phyloP scores from a whole-genome alignment of 495 filamentous ascomycete genomes.

The Penicillium coprophilum region DNA sequence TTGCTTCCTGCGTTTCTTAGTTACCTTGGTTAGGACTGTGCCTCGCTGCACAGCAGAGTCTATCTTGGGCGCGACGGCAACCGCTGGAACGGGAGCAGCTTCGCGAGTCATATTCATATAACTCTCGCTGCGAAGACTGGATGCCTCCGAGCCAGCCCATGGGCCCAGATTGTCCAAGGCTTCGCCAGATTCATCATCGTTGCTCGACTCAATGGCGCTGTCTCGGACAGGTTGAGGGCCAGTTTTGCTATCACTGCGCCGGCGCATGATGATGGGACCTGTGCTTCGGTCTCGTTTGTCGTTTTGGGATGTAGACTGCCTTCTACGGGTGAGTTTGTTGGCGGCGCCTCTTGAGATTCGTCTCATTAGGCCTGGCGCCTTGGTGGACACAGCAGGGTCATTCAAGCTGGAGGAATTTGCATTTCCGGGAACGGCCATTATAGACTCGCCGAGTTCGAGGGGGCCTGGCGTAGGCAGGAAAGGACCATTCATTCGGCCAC shows the following conservation, averaged over 20 bases:
- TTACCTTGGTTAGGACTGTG: conserved; percentile 74
- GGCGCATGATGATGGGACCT: conserved; percentile 82
- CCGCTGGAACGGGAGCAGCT: conserved; percentile 17
- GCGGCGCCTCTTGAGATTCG: conserved; percentile 64
- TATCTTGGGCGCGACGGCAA: conserved; percentile 64
- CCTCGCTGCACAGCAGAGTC: conserved; percentile 71
- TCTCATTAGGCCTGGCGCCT: conserved; percentile 61
- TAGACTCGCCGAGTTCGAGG: conserved; percentile 57
- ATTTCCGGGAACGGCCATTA: conserved; percentile 44
- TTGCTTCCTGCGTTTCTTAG: conserved; percentile 73
- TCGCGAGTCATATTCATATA: conserved; percentile 34
- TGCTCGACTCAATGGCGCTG: conserved; percentile 49
- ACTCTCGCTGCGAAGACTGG: conserved; percentile 41
- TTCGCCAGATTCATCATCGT: conserved; percentile 68
- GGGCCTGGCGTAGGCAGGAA: conserved; percentile 41
- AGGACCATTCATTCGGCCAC: conserved; percentile 42
- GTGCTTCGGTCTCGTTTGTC: conserved; percentile 80
- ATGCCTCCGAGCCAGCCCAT: conserved; percentile 42
- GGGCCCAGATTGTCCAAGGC: conserved; percentile 38
- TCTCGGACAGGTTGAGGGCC: conserved; percentile 56
- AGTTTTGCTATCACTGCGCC: conserved; percentile 83
- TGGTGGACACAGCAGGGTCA: conserved; percentile 52
- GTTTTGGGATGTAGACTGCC: conserved; percentile 68
- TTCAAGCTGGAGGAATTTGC: conserved; percentile 38
- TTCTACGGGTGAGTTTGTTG: conserved; percentile 61